Percentiles rank a stretch among this genome's conserved stretches.
phyloP scores from a whole-genome alignment of 768 basidiomycete genomes.

The Mrakia hoshinonis region DNA sequence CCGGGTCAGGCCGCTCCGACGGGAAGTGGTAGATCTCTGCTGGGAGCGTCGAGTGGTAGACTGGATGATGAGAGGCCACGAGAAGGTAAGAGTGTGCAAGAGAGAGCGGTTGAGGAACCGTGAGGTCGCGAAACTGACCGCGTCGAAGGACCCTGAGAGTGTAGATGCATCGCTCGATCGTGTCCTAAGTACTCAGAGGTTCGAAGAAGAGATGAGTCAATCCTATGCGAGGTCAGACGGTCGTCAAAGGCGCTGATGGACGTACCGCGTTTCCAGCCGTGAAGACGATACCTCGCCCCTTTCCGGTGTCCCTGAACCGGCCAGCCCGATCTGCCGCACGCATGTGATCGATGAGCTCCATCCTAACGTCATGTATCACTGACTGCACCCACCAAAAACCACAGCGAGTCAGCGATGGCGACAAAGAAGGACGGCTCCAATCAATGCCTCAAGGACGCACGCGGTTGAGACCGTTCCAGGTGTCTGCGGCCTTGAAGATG shows the following conservation, averaged over 20 bases:
- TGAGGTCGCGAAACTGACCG: constrained; percentile 33
- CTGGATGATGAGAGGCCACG: constrained; percentile 37
- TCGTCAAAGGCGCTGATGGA: constrained; percentile 35
- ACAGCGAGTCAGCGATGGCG: neutral
- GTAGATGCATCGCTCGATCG: constrained; percentile 34
- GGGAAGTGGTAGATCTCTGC: constrained; percentile 44
- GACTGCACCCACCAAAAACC: neutral
- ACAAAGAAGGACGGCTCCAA: too few relatives aligned
- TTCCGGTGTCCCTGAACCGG: constrained; percentile 31
- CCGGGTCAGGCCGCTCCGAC: constrained; percentile 38
- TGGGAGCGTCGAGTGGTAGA: constrained; percentile 36
- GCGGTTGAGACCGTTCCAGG: constrained; percentile 15
- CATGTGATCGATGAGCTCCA: constrained; percentile 37
- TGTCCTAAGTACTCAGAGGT: constrained; percentile 41
- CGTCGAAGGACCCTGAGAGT: constrained; percentile 22
- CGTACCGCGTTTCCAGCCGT: constrained; percentile 41
- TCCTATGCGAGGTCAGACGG: constrained; percentile 26
- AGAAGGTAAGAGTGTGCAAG: constrained; percentile 38
- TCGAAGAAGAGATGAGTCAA: neutral
- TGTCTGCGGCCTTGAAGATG: neutral
- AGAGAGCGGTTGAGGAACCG: constrained; percentile 24
- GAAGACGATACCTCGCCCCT: constrained; percentile 43
- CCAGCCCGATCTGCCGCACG: constrained; percentile 31
- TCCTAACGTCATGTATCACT: constrained; percentile 34
- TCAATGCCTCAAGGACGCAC: too few relatives aligned